Base-by-base conservation (phyloP, 2,329 filamentous ascomycete genomes). In the Diplocarpon mali region DNA sequence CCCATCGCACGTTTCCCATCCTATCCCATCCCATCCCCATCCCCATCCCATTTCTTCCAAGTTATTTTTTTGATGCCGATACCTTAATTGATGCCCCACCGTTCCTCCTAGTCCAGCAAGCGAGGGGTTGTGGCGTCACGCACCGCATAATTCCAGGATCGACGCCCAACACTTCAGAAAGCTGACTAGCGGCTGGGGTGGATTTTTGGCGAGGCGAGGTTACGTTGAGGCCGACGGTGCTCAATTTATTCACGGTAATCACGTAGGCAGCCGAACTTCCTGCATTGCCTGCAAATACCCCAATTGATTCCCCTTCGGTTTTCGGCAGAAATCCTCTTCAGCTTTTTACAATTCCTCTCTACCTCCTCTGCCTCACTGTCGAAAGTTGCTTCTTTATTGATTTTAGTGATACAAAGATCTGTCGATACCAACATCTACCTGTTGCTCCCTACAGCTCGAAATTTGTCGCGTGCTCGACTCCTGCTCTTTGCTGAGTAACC, bases 401-500 rank as follows among this genome's bases (percentile, higher is more conserved):
- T 7, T 7, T 7, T 24, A 28, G n/a, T n/a, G n/a, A 39, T 35
- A 46, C 45, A 49, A 49, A 30, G 30, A 40, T 49, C 47, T 50
- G 44, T 44, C 37, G 35, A 39, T 46, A 37, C 38, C 6, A 44
- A 41, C 24, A 5, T 29, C 20, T 7, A 24, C 29, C 32, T n/a
- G 47, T 48, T 53, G 49, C 46, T 40, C 20, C 44, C 36, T 43
- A 47, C 53, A 49, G 50, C 50, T 48, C 28, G 24, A 36, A 41
- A 36, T 46, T 46, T 38, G 37, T 42, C 40, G 17, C 44, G 31
- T 40, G 15, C 13, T 44, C 41, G 20, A 41, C 59, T 62, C 59
- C 60, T 60, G 59, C 60, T 62, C 60, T 62, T 62, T 29, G 58
- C 51, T 62, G 60, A 62, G 60, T 59, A 48, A 53, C 52, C 57